Base-by-base conservation (phyloP, 2,329 filamentous ascomycete species). In the Monosporascus sp. region DNA sequence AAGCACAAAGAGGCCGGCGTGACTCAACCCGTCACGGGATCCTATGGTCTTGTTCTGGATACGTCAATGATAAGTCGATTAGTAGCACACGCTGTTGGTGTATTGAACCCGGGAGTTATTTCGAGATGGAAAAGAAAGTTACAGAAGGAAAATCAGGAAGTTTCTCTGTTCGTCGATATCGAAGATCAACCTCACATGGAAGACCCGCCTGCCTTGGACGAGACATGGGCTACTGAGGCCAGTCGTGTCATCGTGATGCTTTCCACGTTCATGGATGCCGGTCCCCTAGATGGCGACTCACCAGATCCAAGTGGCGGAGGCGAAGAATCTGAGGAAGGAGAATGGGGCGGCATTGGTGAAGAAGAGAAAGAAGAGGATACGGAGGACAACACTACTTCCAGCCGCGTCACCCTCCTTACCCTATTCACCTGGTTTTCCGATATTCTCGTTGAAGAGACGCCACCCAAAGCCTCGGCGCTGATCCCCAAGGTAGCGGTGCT, bases 231-330 rank as follows among this genome's bases (percentile, higher is more conserved):
- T 1, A 78, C 83, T 43, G 90, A 96, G 66, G 85, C 85, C 14
- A 83, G 89, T 4, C 88, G 90, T 59, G 90, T 96, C 58, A 75
- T 96, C 37, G 79, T 93, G 38, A 96, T 96, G 75, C 76, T 99
- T 0, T 89, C 85, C 43, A 83, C 74, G 22, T 77, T 77, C 53
- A 70, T 84, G 78, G 55, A 85, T 74, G 63, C 81, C 82, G 89
- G 85, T 58, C 74, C 76, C 68, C 74, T 71, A 65, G 59, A 69
- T 58, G 65, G 68, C 6, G 74, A 75, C 18, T 69, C 71, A 8
- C 70, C 70, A 1, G 56, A 63, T 27, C 49, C 5, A 2, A 74
- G 74, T 5, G 74, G 75, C 0, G 73, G 74, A 15, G 72, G 74
- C 41, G 63, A 62, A 47, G 63, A 70, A 15, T 73, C 74, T 25